Percentiles rank a stretch among this genome's conserved stretches.
These are phyloP conservation scores for Lasiosphaeris hirsuta DNA, from an alignment of 495 filamentous ascomycete genomes.

Conservation along the genomic window DNA sequence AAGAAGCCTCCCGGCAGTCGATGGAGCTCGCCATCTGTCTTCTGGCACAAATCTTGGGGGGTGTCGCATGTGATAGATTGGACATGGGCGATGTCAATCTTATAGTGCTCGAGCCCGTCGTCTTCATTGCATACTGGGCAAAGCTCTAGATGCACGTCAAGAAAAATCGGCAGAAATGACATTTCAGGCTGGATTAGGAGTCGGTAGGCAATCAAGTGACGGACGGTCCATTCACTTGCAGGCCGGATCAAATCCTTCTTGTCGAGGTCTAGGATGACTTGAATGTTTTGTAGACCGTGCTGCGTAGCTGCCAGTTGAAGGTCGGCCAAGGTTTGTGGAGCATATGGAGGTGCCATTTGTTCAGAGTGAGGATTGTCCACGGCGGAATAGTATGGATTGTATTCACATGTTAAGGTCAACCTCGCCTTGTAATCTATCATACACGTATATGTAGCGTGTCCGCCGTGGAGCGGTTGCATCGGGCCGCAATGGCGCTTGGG, in stretches of 20 bases:
- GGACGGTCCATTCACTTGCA: slow-evolving; percentile 10
- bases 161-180: slow-evolving; percentile 8
- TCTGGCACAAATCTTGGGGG: neutral
- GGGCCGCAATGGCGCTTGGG: no score
- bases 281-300: neutral
- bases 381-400: no score
- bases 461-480: no score
- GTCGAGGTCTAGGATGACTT: neutral
- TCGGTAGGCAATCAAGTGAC: slow-evolving; percentile 14
- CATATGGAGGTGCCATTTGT: neutral
- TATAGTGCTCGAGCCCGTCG: neutral
- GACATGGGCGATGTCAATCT: neutral
- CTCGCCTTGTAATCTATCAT: no score
- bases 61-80: neutral
- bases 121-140: slow-evolving; percentile 13
- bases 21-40: slow-evolving; percentile 8
- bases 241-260: slow-evolving; percentile 4
- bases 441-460: no score
- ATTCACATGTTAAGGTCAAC: no score
- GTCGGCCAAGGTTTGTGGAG: neutral
- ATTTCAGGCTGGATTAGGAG: slow-evolving; percentile 4
- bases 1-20: slow-evolving; percentile 11
- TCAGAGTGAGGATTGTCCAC: no score
- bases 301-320: neutral
- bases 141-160: neutral